Conservation (phyloP, 768 basidiomycete genomes). For the Tulasnella sp. region DNA sequence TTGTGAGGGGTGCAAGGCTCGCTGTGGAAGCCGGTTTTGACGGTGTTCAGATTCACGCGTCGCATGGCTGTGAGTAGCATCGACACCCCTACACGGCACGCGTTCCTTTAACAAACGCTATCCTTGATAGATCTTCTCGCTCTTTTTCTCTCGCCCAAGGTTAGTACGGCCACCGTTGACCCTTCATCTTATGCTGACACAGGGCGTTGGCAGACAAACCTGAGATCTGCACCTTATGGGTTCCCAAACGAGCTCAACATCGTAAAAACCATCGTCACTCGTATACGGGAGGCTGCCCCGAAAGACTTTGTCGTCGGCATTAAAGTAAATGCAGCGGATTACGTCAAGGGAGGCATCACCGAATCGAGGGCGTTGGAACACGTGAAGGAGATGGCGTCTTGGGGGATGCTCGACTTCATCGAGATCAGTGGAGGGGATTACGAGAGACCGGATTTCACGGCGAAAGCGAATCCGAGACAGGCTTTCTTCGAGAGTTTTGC, state of each 20-base stretch:
- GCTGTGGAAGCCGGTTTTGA: slow-evolving; percentile 44
- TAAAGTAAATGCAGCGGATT: slow-evolving; percentile 74
- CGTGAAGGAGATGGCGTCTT: slow-evolving; percentile 45
- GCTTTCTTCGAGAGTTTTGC: slow-evolving; percentile 65
- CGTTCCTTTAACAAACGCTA: slow-evolving; percentile 40
- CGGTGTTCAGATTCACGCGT: slow-evolving; percentile 15
- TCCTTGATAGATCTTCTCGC: slow-evolving; percentile 51
- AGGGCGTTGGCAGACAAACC: slow-evolving; percentile 39
- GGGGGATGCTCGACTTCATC: slow-evolving; percentile 51
- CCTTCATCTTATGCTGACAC: not conserved
- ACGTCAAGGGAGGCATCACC: slow-evolving; percentile 30
- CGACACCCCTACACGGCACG: not conserved
- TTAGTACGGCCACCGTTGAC: slow-evolving; percentile 21
- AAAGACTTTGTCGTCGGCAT: slow-evolving; percentile 57
- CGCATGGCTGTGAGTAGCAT: slow-evolving; percentile 31
- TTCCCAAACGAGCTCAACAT: slow-evolving; percentile 25
- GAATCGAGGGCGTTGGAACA: slow-evolving; percentile 43
- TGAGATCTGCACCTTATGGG: slow-evolving; percentile 40
- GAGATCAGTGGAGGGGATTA: slow-evolving; percentile 86
- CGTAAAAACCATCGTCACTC: slow-evolving; percentile 40
- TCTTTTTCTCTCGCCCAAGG: slow-evolving; percentile 66
- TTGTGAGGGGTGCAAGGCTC: slow-evolving; percentile 52
- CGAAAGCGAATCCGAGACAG: slow-evolving; percentile 37
- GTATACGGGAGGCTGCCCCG: slow-evolving; percentile 44
- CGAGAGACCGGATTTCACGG: slow-evolving; percentile 37